A percentile compares a stretch with the other conserved stretches of the same genome.
Evolutionary conservation across 2,329 filamentous ascomycete species (phyloP).

Genomic region (Fusarium domesticum): DNA sequence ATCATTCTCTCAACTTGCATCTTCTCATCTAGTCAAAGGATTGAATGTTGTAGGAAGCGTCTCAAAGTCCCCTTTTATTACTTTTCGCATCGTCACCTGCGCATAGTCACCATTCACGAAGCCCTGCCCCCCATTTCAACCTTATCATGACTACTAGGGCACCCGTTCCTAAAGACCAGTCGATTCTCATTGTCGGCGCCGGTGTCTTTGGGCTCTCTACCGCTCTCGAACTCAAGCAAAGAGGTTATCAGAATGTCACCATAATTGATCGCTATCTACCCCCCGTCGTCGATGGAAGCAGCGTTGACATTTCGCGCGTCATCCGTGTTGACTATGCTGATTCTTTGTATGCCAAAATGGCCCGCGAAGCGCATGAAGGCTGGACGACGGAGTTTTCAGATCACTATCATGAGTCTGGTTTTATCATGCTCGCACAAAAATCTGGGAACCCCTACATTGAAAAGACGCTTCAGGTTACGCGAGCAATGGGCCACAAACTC

Average conservation of each 20-base stretch:
- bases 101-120: background rate
- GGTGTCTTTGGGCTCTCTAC: slow-evolving; percentile 52
- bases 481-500: slow-evolving; percentile 16
- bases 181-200: slow-evolving; percentile 41
- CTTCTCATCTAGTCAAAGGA: too few species aligned
- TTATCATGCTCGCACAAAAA: slow-evolving; percentile 30
- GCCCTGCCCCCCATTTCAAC: too few species aligned
- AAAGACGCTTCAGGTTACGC: slow-evolving; percentile 12
- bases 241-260: slow-evolving; percentile 45
- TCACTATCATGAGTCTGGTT: slow-evolving; percentile 33
- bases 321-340: slow-evolving; percentile 60
- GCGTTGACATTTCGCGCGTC: slow-evolving; percentile 42
- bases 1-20: too few species aligned
- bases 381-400: slow-evolving; percentile 29
- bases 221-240: slow-evolving; percentile 43
- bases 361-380: slow-evolving; percentile 32
- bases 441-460: slow-evolving; percentile 23
- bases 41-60: too few species aligned
- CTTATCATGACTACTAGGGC: slow-evolving; percentile 16
- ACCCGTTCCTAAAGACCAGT: slow-evolving; percentile 21
- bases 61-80: background rate
- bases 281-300: slow-evolving; percentile 38
- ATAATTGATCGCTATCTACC: slow-evolving; percentile 43
- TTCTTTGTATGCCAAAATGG: slow-evolving; percentile 58
- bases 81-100: background rate